These are phyloP conservation scores for Zygnema circumcarinatum DNA, from an alignment of 139 green algal species.

Conservation along the genomic window DNA sequence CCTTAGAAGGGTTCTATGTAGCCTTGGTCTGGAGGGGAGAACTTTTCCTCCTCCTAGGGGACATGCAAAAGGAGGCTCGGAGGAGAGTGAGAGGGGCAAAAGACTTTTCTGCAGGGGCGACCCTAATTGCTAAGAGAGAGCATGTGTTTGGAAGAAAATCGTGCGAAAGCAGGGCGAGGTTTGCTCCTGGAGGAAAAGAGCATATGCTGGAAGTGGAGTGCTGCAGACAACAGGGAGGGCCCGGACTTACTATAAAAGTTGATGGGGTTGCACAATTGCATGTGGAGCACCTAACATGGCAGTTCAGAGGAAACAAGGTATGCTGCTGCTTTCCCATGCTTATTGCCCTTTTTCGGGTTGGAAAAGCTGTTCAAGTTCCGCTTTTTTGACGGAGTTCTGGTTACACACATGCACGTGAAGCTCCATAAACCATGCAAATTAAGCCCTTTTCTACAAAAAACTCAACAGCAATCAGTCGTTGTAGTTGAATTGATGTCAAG, in stretches of 20 bases:
- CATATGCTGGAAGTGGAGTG: slow-evolving; percentile 7
- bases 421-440: no score
- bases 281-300: neutral
- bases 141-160: neutral
- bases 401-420: no score
- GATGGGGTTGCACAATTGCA: neutral
- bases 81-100: neutral
- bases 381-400: no score
- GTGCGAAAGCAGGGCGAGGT: neutral
- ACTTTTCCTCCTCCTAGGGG: neutral
- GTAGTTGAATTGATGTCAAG: no score
- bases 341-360: no score
- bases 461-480: no score
- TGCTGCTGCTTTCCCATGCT: neutral
- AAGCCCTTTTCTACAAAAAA: no score
- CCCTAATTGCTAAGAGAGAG: slow-evolving; percentile 1
- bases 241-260: neutral
- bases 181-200: neutral
- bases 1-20: neutral
- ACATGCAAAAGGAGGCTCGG: neutral
- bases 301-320: slow-evolving; percentile 13
- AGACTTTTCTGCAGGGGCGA: no score
- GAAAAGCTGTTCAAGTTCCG: no score
- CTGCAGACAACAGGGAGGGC: neutral
- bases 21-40: neutral